These are phyloP conservation scores for Protostelium mycophagum DNA, from an alignment of 78 protist species.

Conservation along the genomic window DNA sequence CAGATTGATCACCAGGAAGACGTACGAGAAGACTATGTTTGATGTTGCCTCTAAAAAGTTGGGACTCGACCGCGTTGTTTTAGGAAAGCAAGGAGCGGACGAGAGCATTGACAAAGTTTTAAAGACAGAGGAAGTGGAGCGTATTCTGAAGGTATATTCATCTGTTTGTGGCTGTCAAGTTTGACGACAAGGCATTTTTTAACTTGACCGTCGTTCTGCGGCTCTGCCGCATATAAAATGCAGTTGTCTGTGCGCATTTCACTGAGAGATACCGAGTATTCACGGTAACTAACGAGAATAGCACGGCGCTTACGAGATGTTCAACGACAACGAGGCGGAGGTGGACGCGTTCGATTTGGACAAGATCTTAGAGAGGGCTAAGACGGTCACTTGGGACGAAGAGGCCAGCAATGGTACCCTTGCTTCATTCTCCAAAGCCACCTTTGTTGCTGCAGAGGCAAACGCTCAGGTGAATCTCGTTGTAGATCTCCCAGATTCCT, in stretches of 20 bases:
- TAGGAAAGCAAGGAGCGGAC: background rate
- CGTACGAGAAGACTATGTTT: slow-evolving; percentile 80
- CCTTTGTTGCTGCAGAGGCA: slow-evolving; percentile 28
- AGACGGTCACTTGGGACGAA: slow-evolving; percentile 25
- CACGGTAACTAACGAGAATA: too few relatives aligned
- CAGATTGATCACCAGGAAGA: slow-evolving; percentile 80
- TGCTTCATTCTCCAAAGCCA: slow-evolving; percentile 68
- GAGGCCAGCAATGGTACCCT: slow-evolving; percentile 11
- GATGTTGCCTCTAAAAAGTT: slow-evolving; percentile 80
- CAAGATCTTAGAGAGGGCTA: slow-evolving; percentile 52
- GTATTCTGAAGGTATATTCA: background rate
- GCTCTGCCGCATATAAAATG: too few relatives aligned
- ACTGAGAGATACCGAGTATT: too few relatives aligned
- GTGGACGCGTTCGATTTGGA: slow-evolving; percentile 53
- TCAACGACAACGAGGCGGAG: slow-evolving; percentile 11
- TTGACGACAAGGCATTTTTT: background rate
- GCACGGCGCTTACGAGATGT: slow-evolving; percentile 74
- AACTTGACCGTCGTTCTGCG: background rate
- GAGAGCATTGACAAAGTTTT: background rate
- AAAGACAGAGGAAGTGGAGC: background rate
- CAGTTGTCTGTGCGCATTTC: too few relatives aligned
- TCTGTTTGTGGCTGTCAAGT: too few relatives aligned
- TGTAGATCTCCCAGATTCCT: too few relatives aligned
- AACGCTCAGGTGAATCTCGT: slow-evolving; percentile 19
- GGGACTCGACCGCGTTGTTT: slow-evolving; percentile 70